Percentiles rank a stretch among this genome's conserved stretches.
Conservation (phyloP, 2,329 filamentous ascomycete genomes). For the Exophiala viscosa region DNA sequence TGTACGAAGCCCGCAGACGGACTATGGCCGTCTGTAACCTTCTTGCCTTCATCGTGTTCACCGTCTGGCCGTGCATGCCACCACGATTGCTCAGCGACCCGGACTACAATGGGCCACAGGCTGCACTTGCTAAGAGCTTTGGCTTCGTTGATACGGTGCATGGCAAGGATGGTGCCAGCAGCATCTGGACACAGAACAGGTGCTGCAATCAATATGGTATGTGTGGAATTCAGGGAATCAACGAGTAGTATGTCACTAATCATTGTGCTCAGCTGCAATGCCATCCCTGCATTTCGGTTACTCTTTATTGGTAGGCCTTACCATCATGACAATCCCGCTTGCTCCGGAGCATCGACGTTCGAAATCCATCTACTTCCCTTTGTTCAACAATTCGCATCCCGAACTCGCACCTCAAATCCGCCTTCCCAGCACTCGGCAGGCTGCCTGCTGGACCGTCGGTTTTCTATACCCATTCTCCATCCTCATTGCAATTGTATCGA, state of each 20-base stretch:
- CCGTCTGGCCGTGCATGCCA: conserved; percentile 59
- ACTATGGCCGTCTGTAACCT: conserved; percentile 59
- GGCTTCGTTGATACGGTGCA: conserved; percentile 60
- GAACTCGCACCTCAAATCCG: conserved; percentile 34
- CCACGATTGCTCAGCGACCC: conserved; percentile 55
- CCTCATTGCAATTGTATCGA: conserved; percentile 64
- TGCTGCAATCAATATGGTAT: conserved; percentile 73
- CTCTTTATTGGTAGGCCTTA: conserved; percentile 68
- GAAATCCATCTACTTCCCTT: conserved; percentile 31
- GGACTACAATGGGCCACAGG: conserved; percentile 53
- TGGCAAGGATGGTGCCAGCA: conserved; percentile 56
- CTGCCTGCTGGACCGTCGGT: conserved; percentile 50
- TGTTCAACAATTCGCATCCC: conserved; percentile 31
- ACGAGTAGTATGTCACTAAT: too few relatives aligned
- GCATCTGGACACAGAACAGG: conserved; percentile 67
- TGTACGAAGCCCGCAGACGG: conserved; percentile 55
- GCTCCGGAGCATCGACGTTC: conserved; percentile 50
- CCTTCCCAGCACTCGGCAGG: conserved; percentile 50
- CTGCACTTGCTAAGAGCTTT: conserved; percentile 57
- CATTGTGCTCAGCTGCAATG: conserved; percentile 58
- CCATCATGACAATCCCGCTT: conserved; percentile 63
- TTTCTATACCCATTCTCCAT: conserved; percentile 64
- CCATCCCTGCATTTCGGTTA: conserved; percentile 73
- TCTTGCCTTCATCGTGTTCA: conserved; percentile 58
- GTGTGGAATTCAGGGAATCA: conserved; percentile 23